Conservation (phyloP, 208 protist species). For the Leishmania tropica region DNA sequence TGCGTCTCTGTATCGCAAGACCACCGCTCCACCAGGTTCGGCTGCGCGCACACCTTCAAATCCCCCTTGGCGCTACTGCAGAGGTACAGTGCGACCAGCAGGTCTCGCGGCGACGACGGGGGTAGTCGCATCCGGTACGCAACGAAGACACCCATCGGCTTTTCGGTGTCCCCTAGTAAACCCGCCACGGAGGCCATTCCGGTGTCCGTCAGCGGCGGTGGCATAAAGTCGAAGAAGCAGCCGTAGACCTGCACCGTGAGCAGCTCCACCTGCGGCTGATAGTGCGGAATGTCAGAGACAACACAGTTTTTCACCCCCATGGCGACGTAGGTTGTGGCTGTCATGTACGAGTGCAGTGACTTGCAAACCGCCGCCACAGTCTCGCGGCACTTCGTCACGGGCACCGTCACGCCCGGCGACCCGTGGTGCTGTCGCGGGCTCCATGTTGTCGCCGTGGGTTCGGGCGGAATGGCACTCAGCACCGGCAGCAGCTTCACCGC, state of each 20-base stretch:
- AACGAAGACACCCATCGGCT: conserved; percentile 38
- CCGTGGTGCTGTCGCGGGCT: conserved; percentile 42
- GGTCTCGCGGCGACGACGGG: conserved; percentile 22
- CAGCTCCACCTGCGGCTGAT: conserved; percentile 34
- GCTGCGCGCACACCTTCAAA: conserved; percentile 41
- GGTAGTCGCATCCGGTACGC: conserved; percentile 32
- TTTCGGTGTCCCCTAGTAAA: conserved; percentile 35
- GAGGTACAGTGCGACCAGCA: conserved; percentile 52
- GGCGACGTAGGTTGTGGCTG: conserved; percentile 35
- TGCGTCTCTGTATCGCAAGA: conserved; percentile 19
- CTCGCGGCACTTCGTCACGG: conserved; percentile 22
- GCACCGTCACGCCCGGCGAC: conserved; percentile 60
- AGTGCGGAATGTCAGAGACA: conserved; percentile 31
- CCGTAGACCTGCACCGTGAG: conserved; percentile 33
- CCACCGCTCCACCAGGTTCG: conserved; percentile 35
- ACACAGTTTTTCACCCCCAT: conserved; percentile 53
- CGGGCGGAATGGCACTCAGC: conserved; percentile 47
- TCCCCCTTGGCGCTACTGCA: conserved; percentile 28
- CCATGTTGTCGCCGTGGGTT: conserved; percentile 51
- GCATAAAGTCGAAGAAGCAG: conserved; percentile 64
- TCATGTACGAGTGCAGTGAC: conserved; percentile 44
- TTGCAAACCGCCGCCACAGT: conserved; percentile 39
- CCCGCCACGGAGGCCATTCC: conserved; percentile 59
- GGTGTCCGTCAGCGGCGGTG: conserved; percentile 27
- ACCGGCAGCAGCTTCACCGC: conserved; percentile 58